Evolutionary conservation across 495 filamentous ascomycete species (phyloP).

Genomic region (Neurospora sp.): DNA sequence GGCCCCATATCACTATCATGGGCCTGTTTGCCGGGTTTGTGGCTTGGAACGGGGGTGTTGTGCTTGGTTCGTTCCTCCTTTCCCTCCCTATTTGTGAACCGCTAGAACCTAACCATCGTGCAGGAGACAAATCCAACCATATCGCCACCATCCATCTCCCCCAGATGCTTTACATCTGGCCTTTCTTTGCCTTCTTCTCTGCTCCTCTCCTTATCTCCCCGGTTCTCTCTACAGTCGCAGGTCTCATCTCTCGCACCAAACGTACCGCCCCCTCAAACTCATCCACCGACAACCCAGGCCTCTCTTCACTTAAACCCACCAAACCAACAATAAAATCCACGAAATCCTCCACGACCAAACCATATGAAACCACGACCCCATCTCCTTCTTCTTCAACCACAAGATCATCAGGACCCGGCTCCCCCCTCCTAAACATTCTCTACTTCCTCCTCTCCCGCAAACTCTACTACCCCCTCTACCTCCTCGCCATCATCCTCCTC

Average conservation of each 20-base stretch:
- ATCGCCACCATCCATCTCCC: conserved; percentile 77
- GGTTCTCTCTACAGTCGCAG: not conserved
- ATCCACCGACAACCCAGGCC: not conserved
- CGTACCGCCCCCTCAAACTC: not conserved
- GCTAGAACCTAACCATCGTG: not conserved
- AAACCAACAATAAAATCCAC: not conserved
- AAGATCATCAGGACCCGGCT: not conserved
- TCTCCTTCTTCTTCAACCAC: not conserved
- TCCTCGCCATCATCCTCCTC: conserved; percentile 17
- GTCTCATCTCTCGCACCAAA: not conserved
- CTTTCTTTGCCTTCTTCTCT: conserved; percentile 82
- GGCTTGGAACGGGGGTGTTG: conserved; percentile 79
- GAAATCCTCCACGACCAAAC: not conserved
- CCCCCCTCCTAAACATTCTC: not conserved
- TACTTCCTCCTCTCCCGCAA: conserved; percentile 7
- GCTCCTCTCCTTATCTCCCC: conserved; percentile 52
- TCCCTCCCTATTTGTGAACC: not conserved
- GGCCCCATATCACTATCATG: conserved; percentile 62
- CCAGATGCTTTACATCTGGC: conserved; percentile 93
- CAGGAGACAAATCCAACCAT: conserved; percentile 90
- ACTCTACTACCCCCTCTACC: conserved; percentile 12
- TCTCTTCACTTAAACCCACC: not conserved
- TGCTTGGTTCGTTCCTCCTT: conserved; percentile 52
- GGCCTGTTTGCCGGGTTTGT: conserved; percentile 64
- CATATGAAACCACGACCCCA: not conserved